phyloP scores from a whole-genome alignment of 306 rosid species.

The Malus asiatica region DNA sequence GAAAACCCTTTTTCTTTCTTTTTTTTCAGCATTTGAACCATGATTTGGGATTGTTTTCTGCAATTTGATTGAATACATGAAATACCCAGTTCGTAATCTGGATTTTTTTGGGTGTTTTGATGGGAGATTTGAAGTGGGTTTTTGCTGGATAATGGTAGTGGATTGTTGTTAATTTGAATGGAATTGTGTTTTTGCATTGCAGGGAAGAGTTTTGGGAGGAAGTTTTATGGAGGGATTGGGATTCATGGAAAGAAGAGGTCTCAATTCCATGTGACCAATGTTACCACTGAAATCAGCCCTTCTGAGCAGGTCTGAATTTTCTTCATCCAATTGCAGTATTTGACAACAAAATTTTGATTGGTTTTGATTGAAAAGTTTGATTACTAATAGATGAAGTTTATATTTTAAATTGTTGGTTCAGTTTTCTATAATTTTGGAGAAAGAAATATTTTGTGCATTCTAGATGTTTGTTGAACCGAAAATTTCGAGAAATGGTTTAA shows the following conservation, averaged over 20 bases:
- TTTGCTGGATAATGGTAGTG: neutral
- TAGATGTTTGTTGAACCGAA: constrained; percentile 11
- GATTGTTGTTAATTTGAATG: constrained; percentile 7
- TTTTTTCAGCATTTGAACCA: neutral
- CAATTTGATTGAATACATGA: neutral
- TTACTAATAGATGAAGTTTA: neutral
- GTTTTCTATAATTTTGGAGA: neutral
- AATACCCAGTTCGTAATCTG: constrained; percentile 15
- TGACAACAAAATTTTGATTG: neutral
- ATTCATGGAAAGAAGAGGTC: constrained; percentile 52
- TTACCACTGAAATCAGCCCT: constrained; percentile 80
- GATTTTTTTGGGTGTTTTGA: neutral
- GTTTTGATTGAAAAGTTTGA: neutral
- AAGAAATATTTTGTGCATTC: constrained; percentile 1
- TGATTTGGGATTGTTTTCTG: neutral
- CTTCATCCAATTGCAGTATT: neutral
- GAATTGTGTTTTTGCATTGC: constrained; percentile 21
- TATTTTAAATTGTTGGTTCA: neutral
- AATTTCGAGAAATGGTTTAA: neutral
- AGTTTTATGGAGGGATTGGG: constrained; percentile 52
- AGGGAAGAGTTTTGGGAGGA: constrained; percentile 50
- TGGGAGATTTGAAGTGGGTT: constrained; percentile 5
- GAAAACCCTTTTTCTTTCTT: neutral
- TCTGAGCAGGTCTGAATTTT: constrained; percentile 46
- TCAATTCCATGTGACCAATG: constrained; percentile 48